phyloP scores from a whole-genome alignment of 805 yeast species.

The Wickerhamiella brachini region DNA sequence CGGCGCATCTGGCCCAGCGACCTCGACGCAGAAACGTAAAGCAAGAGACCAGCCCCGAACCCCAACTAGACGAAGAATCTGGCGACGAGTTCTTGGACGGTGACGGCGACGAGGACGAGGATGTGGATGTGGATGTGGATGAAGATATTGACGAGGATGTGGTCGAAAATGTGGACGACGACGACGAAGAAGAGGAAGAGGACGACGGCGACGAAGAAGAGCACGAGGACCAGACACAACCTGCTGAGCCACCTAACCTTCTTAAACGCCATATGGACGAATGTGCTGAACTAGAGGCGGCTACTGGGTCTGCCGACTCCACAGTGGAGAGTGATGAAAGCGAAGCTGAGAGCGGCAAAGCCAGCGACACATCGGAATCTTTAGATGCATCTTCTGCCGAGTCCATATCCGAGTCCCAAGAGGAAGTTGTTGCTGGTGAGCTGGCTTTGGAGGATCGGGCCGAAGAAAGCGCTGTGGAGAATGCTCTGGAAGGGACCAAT shows the following conservation, averaged over 20 bases:
- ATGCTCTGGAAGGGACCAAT: background rate
- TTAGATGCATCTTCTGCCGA: too few relatives aligned
- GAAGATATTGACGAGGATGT: constrained; percentile 4
- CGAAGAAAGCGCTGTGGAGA: constrained; percentile 1
- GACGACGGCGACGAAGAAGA: constrained; percentile 10
- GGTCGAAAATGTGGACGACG: constrained; percentile 6
- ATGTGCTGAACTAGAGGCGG: background rate
- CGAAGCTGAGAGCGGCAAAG: constrained; percentile 2
- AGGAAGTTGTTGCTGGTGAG: constrained; percentile 4
- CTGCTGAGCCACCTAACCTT: constrained; percentile 1
- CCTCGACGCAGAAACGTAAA: background rate
- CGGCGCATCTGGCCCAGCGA: constrained; percentile 9
- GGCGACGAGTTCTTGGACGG: constrained; percentile 8
- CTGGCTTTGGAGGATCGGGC: constrained; percentile 2
- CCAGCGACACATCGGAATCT: too few relatives aligned
- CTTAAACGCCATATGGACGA: background rate
- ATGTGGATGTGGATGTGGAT: constrained; percentile 5
- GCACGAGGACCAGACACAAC: background rate
- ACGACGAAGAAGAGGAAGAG: constrained; percentile 8
- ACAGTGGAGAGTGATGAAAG: constrained; percentile 4
- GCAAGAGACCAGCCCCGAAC: background rate
- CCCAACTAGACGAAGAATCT: background rate
- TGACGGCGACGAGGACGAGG: constrained; percentile 10
- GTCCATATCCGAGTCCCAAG: background rate
- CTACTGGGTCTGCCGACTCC: constrained; percentile 6